phyloP scores from a whole-genome alignment of 2,329 filamentous ascomycete genomes.

The Tolypocladium amazonense region DNA sequence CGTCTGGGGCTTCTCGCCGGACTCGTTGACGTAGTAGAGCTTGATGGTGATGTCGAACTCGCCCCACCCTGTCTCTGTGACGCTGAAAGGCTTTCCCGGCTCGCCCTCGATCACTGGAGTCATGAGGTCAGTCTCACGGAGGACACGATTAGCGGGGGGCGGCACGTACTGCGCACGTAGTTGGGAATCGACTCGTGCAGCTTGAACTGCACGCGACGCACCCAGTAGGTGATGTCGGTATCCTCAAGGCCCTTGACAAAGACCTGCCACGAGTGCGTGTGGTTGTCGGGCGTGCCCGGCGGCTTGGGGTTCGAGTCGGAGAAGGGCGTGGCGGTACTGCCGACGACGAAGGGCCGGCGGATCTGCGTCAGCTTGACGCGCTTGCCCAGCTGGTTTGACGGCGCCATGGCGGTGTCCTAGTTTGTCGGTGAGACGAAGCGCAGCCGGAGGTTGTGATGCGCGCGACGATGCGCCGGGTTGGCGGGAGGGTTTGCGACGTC shows the following conservation, averaged over 20 bases:
- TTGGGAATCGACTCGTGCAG: constrained; percentile 95
- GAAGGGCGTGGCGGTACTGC: constrained; percentile 70
- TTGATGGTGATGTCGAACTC: constrained; percentile 96
- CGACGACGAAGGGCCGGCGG: constrained; percentile 59
- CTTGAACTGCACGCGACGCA: constrained; percentile 96
- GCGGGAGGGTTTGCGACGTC: not conserved
- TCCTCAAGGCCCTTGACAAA: constrained; percentile 87
- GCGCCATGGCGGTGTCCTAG: constrained; percentile 38
- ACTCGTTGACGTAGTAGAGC: constrained; percentile 82
- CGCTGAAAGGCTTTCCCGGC: constrained; percentile 59
- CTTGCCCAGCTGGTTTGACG: constrained; percentile 46
- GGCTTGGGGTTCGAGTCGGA: constrained; percentile 74
- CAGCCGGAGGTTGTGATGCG: not conserved
- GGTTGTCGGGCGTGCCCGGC: constrained; percentile 67
- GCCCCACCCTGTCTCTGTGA: constrained; percentile 92
- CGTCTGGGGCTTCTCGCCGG: constrained; percentile 89
- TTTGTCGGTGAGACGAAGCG: not conserved
- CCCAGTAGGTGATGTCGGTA: constrained; percentile 88
- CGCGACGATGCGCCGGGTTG: not conserved
- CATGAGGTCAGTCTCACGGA: not conserved
- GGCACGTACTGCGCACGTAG: constrained; percentile 59
- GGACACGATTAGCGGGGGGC: not conserved
- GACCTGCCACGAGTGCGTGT: constrained; percentile 94
- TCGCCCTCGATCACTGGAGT: constrained; percentile 58
- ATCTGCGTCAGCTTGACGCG: constrained; percentile 57